phyloP scores from a whole-genome alignment of 306 rosid genomes.

The Astragalus glycyphyllos region DNA sequence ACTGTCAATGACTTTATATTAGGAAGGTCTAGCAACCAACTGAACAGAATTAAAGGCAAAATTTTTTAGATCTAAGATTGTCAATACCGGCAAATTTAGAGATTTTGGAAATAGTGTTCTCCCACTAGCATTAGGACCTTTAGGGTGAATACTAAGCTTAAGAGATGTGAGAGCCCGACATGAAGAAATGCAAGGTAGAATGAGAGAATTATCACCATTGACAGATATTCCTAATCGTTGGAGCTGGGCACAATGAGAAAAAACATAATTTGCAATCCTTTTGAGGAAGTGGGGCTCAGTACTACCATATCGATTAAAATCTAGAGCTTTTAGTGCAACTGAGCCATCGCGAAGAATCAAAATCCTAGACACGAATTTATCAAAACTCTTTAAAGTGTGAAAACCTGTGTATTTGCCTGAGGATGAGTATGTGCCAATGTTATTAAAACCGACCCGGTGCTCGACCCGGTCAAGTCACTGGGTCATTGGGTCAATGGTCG shows the following conservation, averaged over 20 bases:
- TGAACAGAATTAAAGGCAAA: neutral
- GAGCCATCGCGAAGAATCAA: constrained; percentile 21
- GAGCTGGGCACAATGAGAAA: constrained; percentile 6
- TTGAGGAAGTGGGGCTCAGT: constrained; percentile 6
- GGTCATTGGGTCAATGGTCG: no score
- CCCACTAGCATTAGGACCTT: neutral
- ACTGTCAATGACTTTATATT: constrained; percentile 19
- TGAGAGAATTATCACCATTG: neutral
- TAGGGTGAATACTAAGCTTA: neutral
- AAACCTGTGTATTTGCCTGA: neutral
- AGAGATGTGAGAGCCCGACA: constrained; percentile 36
- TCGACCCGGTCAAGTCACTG: no score
- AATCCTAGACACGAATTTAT: neutral
- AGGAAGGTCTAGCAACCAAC: constrained; percentile 16
- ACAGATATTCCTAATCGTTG: neutral
- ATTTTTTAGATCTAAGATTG: constrained; percentile 2
- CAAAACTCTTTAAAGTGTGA: neutral
- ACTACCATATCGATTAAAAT: neutral
- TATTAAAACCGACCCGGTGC: no score
- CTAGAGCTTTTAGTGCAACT: neutral
- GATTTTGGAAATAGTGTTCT: constrained; percentile 10
- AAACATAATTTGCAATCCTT: neutral
- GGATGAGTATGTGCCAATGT: no score
- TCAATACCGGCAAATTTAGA: constrained; percentile 8
- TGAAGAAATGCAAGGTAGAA: neutral